Evolutionary conservation across 2,329 filamentous ascomycete genomes (phyloP), one percentile per base, ranked within the genome.

Genomic region (Lizonia empirigonia): DNA sequence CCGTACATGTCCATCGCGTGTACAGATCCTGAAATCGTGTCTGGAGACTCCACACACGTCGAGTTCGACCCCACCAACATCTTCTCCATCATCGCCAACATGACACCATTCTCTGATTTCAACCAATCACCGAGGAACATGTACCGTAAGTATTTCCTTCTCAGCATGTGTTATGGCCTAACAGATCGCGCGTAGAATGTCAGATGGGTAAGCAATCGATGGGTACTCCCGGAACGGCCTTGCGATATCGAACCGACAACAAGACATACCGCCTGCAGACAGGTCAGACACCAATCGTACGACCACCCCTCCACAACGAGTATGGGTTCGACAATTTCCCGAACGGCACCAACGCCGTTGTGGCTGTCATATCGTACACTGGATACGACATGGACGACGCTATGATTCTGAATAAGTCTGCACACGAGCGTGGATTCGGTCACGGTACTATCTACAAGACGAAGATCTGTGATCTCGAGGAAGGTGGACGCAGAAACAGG

Each of bases 381-480:
- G 94, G 93, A 42, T 99, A 97, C 77, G 94, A 99, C 81, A 99
- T 99, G 94, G 94, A 99, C 81, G 94, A 99, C 77, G 94, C 94
- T 71, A 97, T 97, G 93, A 97, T 99, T 70, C 81, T 99, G 71
- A 97, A 97, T 80, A 97, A 97, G 74, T 96, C 91, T 16, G 87
- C 93, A 2, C 91, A 97, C 74, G 94, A 99, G 75, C 86, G 94
- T 62, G 94, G 94, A 12, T 97, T 99, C 68, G 93, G 91, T 29
- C 86, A 97, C 68, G 94, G 94, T 47, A 95, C 92, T 5, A 91
- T 99, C 64, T 99, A 97, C 82, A 99, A 99, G 79, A 96, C 91
- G 7, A 96, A 97, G 77, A 89, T 95, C 68, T 86, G 94, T 68
- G 85, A 89, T 27, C 82, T 97, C 15, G 89, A 91, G 63, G 91